Evolutionary conservation across 2,329 filamentous ascomycete genomes (phyloP).

Genomic region (Cytospora piceae): DNA sequence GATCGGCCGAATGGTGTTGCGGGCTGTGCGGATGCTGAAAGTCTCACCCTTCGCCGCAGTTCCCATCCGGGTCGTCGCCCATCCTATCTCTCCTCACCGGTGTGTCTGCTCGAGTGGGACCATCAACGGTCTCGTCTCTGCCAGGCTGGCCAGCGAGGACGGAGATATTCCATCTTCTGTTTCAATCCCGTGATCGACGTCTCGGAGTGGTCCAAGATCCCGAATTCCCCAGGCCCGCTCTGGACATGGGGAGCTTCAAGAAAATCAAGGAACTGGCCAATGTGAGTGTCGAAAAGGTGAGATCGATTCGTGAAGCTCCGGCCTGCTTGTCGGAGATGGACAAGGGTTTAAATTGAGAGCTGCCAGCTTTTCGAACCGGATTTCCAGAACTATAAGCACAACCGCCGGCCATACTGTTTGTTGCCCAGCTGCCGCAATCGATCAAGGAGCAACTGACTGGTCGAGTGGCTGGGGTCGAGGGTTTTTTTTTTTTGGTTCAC

Average conservation of each 20-base stretch:
- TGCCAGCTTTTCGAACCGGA: conserved; percentile 19
- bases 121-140: background rate
- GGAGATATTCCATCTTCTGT: background rate
- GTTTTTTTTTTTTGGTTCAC: background rate
- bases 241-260: conserved; percentile 15
- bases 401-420: conserved; percentile 9
- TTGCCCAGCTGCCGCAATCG: conserved; percentile 7
- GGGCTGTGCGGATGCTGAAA: conserved; percentile 6
- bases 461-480: background rate
- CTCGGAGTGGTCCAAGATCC: conserved; percentile 8
- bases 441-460: background rate
- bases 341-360: conserved; percentile 29
- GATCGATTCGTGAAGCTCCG: conserved; percentile 11
- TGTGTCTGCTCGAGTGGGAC: background rate
- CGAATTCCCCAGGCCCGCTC: conserved; percentile 17
- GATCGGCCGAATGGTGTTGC: background rate
- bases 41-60: background rate
- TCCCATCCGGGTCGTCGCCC: conserved; percentile 10
- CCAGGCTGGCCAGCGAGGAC: background rate
- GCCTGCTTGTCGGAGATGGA: conserved; percentile 10
- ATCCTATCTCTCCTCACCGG: background rate
- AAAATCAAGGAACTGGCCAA: conserved; percentile 13
- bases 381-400: conserved; percentile 13
- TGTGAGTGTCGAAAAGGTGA: conserved; percentile 10
- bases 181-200: conserved; percentile 2